These are phyloP conservation scores for Pichia terricola DNA, from an alignment of 1,139 yeast genomes.

Conservation along the genomic window DNA sequence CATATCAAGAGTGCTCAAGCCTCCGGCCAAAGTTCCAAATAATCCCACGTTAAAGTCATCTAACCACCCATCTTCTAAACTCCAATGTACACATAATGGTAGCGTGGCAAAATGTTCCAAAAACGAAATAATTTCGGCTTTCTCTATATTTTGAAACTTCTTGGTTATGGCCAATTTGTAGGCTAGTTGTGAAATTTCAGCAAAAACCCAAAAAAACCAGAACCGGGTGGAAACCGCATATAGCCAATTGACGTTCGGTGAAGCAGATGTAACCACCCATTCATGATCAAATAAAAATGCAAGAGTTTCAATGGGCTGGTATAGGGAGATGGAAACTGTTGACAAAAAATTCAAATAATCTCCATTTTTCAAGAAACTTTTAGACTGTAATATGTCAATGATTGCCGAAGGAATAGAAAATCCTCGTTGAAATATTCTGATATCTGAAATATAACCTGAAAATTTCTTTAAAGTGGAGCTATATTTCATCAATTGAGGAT, in stretches of 20 bases:
- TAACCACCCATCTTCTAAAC: slow-evolving; percentile 44
- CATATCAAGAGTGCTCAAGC: slow-evolving; percentile 17
- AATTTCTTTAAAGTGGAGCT: slow-evolving; percentile 20
- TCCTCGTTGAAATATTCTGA: slow-evolving; percentile 45
- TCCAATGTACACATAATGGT: slow-evolving; percentile 53
- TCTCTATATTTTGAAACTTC: slow-evolving; percentile 4
- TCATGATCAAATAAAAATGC: slow-evolving; percentile 51
- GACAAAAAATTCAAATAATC: slow-evolving; percentile 19
- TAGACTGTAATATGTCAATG: slow-evolving; percentile 23
- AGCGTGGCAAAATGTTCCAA: slow-evolving; percentile 32
- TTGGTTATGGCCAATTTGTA: not conserved
- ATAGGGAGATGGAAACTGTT: slow-evolving; percentile 22
- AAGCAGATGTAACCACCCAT: slow-evolving; percentile 40
- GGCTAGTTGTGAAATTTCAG: slow-evolving; percentile 29
- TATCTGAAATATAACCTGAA: slow-evolving; percentile 40
- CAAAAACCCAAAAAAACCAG: slow-evolving; percentile 46
- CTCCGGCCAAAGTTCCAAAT: slow-evolving; percentile 25
- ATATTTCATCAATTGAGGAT: not conserved
- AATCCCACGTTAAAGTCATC: slow-evolving; percentile 26
- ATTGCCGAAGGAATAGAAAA: slow-evolving; percentile 42
- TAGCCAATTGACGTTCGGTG: slow-evolving; percentile 13
- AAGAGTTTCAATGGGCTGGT: slow-evolving; percentile 44
- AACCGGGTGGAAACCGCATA: slow-evolving; percentile 39
- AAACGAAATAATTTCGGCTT: slow-evolving; percentile 11
- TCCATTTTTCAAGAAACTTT: slow-evolving; percentile 28